These are phyloP conservation scores for Cordyceps farinosa DNA, from an alignment of 2,329 filamentous ascomycete species.

Conservation along the genomic window DNA sequence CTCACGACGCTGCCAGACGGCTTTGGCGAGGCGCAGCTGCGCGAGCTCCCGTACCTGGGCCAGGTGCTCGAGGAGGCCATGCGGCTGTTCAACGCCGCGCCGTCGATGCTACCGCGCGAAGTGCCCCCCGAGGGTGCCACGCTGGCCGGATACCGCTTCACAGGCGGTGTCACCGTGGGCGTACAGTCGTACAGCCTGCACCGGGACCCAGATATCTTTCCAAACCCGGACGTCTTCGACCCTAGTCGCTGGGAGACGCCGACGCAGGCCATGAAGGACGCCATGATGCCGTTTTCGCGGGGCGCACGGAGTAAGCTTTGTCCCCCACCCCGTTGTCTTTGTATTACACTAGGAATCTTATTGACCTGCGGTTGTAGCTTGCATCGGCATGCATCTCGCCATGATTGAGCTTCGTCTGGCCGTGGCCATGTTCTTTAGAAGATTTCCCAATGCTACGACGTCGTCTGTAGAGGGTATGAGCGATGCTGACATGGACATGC, in stretches of 20 bases:
- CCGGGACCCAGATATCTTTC: conserved; percentile 35
- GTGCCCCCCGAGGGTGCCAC: conserved; percentile 34
- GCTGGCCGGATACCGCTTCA: conserved; percentile 35
- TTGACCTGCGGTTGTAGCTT: conserved; percentile 28
- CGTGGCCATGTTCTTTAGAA: conserved; percentile 27
- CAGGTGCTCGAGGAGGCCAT: conserved; percentile 40
- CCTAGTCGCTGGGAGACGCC: conserved; percentile 35
- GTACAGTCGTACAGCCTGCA: conserved; percentile 45
- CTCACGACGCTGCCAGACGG: conserved; percentile 27
- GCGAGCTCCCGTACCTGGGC: conserved; percentile 35
- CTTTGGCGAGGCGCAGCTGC: conserved; percentile 29
- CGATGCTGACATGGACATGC: not conserved
- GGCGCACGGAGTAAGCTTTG: conserved; percentile 39
- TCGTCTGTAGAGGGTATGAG: conserved; percentile 19
- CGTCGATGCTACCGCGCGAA: conserved; percentile 34
- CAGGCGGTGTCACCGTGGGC: conserved; percentile 34
- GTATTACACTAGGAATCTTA: not conserved
- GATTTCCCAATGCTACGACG: conserved; percentile 32
- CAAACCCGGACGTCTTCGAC: conserved; percentile 20
- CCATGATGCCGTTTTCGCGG: conserved; percentile 48
- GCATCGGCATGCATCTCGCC: conserved; percentile 56
- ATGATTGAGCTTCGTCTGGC: conserved; percentile 50
- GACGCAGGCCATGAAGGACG: conserved; percentile 38
- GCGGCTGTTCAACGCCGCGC: conserved; percentile 36
- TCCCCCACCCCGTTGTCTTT: not conserved